A percentile compares a stretch with the other conserved stretches of the same genome.
Evolutionary conservation across 2,329 filamentous ascomycete genomes (phyloP).

Genomic region (Colletotrichum paranaense): DNA sequence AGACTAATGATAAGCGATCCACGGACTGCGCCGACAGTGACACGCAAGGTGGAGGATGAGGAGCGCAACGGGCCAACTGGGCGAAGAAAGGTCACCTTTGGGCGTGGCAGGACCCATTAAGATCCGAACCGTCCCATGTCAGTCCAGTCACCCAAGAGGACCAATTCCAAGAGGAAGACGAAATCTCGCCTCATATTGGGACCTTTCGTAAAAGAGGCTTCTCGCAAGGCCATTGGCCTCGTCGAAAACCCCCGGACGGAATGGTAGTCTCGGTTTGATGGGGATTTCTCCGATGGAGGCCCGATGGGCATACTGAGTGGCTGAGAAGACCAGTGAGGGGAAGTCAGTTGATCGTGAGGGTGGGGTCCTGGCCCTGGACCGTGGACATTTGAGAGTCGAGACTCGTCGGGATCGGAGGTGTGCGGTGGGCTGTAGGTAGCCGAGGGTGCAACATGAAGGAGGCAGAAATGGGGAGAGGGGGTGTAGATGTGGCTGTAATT

Average conservation of each 20-base stretch:
- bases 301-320: slow-evolving; percentile 30
- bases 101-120: slow-evolving; percentile 5
- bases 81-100: background rate
- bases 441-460: slow-evolving; percentile 17
- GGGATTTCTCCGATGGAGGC: slow-evolving; percentile 34
- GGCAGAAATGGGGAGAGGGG: slow-evolving; percentile 17
- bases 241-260: slow-evolving; percentile 11
- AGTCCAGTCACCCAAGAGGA: background rate
- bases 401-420: slow-evolving; percentile 34
- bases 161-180: background rate
- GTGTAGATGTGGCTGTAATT: background rate
- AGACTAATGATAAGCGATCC: slow-evolving; percentile 20
- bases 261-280: slow-evolving; percentile 30
- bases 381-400: slow-evolving; percentile 24
- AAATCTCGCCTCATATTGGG: slow-evolving; percentile 4
- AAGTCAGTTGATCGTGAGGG: slow-evolving; percentile 35
- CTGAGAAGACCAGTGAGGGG: slow-evolving; percentile 28
- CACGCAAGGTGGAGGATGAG: slow-evolving; percentile 17
- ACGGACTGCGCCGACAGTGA: slow-evolving; percentile 22
- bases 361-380: slow-evolving; percentile 26
- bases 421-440: slow-evolving; percentile 16
- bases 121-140: slow-evolving; percentile 28
- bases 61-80: slow-evolving; percentile 2
- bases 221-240: slow-evolving; percentile 22
- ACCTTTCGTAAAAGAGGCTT: background rate